Percentiles rank a stretch among this genome's conserved stretches.
Evolutionary conservation across 257 asterid species (phyloP).

Genomic region (Solanum virginianum): DNA sequence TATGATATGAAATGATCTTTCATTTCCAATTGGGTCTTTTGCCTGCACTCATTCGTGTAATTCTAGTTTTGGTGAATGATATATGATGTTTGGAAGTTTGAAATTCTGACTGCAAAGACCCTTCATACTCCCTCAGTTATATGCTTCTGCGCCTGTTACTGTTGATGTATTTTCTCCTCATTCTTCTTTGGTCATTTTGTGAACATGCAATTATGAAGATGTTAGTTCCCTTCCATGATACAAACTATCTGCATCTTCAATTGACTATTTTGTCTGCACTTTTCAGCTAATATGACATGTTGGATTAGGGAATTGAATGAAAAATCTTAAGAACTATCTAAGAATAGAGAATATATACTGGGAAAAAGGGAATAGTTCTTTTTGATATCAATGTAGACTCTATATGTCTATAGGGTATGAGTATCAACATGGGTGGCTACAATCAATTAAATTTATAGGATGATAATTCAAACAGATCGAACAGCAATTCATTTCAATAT

Average conservation of each 20-base stretch:
- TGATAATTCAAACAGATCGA: not conserved
- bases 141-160: not conserved
- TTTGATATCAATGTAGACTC: too few relatives aligned
- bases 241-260: not conserved
- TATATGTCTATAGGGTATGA: too few relatives aligned
- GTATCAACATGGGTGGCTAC: too few relatives aligned
- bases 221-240: not conserved
- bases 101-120: not conserved
- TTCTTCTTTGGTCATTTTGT: not conserved
- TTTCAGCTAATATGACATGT: not conserved
- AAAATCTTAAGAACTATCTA: not conserved
- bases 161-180: not conserved
- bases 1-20: not conserved
- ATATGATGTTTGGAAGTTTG: not conserved
- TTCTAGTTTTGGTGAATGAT: not conserved
- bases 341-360: too few relatives aligned
- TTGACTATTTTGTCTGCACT: too few relatives aligned
- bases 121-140: not conserved
- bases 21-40: not conserved
- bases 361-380: too few relatives aligned
- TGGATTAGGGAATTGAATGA: not conserved
- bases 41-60: not conserved
- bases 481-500: not conserved
- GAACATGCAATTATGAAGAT: not conserved
- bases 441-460: not conserved